Conservation (phyloP, 2,329 filamentous ascomycete genomes). For the Apiospora saccharicola region DNA sequence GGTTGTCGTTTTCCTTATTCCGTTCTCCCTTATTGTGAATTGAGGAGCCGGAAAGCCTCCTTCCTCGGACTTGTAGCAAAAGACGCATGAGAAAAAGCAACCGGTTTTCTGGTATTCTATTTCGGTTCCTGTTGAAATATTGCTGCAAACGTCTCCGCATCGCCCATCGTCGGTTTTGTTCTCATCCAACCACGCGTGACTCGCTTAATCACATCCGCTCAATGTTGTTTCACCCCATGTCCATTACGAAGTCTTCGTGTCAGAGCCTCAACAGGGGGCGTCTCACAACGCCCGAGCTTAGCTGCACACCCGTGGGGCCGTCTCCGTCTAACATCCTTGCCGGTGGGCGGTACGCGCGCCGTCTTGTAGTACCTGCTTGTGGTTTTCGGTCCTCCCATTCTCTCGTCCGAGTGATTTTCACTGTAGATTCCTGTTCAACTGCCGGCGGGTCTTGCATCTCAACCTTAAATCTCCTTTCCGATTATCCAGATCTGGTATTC, state of each 20-base stretch:
- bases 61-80: neutral
- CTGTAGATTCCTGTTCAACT: neutral
- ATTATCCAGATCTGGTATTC: conserved; percentile 14
- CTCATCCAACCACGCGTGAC: neutral
- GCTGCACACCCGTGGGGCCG: neutral
- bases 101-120: neutral
- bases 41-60: conserved; percentile 1
- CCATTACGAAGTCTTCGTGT: conserved; percentile 20
- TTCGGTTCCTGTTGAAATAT: neutral
- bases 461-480: conserved; percentile 4
- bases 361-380: neutral
- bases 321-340: neutral
- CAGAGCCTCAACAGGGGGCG: conserved; percentile 27
- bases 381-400: neutral
- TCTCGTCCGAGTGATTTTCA: neutral
- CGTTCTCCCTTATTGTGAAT: neutral
- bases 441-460: conserved; percentile 2
- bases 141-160: neutral
- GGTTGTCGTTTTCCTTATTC: neutral
- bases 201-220: conserved; percentile 8
- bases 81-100: conserved; percentile 1
- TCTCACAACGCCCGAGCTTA: conserved; percentile 5
- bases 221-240: conserved; percentile 27
- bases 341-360: neutral
- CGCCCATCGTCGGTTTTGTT: neutral